Conservation (phyloP, 148 eudicot species). For the Chenopodium berlandieri region DNA sequence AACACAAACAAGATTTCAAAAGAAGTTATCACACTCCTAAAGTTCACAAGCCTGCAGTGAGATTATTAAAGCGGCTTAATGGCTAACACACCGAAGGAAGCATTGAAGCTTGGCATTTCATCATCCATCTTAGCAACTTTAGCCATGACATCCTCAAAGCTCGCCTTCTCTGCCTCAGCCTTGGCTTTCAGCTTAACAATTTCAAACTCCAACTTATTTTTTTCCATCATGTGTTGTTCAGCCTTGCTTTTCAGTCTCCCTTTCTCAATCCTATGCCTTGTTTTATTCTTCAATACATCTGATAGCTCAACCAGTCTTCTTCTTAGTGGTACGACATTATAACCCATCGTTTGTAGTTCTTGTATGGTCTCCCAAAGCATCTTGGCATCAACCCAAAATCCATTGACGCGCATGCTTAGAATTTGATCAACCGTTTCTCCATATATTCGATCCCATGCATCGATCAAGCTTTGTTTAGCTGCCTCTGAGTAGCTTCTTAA, state of each 20-base stretch:
- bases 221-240: slow-evolving; percentile 22
- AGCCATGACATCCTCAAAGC: slow-evolving; percentile 16
- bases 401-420: slow-evolving; percentile 5
- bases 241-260: slow-evolving; percentile 20
- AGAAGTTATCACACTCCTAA: not conserved
- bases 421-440: slow-evolving; percentile 23
- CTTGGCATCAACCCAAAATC: slow-evolving; percentile 25
- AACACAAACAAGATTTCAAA: not conserved
- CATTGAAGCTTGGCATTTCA: slow-evolving; percentile 20
- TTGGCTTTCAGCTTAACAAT: slow-evolving; percentile 24
- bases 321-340: slow-evolving; percentile 23
- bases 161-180: slow-evolving; percentile 22
- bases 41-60: not conserved
- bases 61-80: slow-evolving; percentile 8
- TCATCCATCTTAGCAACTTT: slow-evolving; percentile 28
- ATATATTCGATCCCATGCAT: slow-evolving; percentile 27
- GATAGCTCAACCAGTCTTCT: slow-evolving; percentile 27
- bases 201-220: slow-evolving; percentile 27
- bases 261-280: slow-evolving; percentile 10
- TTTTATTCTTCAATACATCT: slow-evolving; percentile 15
- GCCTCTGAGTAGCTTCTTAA: slow-evolving; percentile 23
- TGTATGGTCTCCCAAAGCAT: slow-evolving; percentile 29
- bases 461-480: slow-evolving; percentile 28
- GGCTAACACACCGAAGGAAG: slow-evolving; percentile 10
- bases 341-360: slow-evolving; percentile 34